These are phyloP conservation scores for Aspergillus phoenicis DNA, from an alignment of 2,329 filamentous ascomycete species.

Conservation along the genomic window DNA sequence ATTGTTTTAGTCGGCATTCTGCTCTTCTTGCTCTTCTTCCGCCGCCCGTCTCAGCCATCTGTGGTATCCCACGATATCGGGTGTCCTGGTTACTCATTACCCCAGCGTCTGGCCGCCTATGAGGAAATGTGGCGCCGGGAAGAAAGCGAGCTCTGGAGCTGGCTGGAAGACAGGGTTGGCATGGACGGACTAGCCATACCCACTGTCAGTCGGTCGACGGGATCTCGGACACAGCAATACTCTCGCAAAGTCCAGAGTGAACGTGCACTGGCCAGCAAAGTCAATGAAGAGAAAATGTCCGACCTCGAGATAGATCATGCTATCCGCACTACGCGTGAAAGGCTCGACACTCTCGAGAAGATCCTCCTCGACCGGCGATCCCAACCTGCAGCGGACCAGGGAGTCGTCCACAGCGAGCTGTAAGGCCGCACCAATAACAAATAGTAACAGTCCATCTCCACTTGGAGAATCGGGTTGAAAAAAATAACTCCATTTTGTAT, in stretches of 20 bases:
- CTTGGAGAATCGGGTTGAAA: too few relatives aligned
- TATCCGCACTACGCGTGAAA: constrained; percentile 83
- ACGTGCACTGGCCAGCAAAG: constrained; percentile 57
- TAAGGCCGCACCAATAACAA: constrained; percentile 11
- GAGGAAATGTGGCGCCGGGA: constrained; percentile 90
- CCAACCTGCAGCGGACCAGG: constrained; percentile 20
- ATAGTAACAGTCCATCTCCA: neutral
- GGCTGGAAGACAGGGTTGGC: constrained; percentile 84
- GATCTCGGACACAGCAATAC: constrained; percentile 48
- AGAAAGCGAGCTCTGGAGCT: constrained; percentile 88
- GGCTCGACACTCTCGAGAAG: constrained; percentile 73
- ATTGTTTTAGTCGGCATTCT: constrained; percentile 74
- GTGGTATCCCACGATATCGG: constrained; percentile 41
- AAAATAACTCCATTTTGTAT: neutral
- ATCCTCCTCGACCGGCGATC: constrained; percentile 65
- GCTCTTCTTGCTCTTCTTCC: constrained; percentile 73
- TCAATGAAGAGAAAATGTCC: constrained; percentile 68
- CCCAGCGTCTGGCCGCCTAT: constrained; percentile 77
- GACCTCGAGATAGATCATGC: constrained; percentile 76
- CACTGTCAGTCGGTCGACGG: constrained; percentile 27
- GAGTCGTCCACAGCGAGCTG: constrained; percentile 29
- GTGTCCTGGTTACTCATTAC: constrained; percentile 46
- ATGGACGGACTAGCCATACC: constrained; percentile 59
- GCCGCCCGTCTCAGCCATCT: constrained; percentile 43
- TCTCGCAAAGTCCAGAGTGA: constrained; percentile 36